Conservation (phyloP, 1,284 basidiomycete genomes). For the Cryptococcus deneoformans region DNA sequence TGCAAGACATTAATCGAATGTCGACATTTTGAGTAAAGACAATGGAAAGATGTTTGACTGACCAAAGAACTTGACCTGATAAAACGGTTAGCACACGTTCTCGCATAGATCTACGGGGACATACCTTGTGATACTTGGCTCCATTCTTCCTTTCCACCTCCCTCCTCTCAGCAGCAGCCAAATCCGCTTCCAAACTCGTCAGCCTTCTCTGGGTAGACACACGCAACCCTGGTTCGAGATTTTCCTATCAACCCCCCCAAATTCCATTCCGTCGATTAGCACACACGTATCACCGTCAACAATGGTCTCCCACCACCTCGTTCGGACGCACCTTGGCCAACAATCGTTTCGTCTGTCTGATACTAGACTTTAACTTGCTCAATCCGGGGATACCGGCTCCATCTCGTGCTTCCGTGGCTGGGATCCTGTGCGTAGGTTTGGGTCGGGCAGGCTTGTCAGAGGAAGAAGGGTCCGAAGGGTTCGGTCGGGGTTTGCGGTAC, state of each 20-base stretch:
- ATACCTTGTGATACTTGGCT: slow-evolving; percentile 68
- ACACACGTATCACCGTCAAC: neutral
- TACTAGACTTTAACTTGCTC: slow-evolving; percentile 67
- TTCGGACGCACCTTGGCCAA: slow-evolving; percentile 63
- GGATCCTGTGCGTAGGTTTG: slow-evolving; percentile 15
- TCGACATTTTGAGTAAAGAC: slow-evolving; percentile 14
- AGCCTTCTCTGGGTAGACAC: slow-evolving; percentile 72
- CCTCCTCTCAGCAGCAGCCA: slow-evolving; percentile 59
- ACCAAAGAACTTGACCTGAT: slow-evolving; percentile 69
- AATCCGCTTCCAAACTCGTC: slow-evolving; percentile 69
- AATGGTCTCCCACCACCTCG: neutral
- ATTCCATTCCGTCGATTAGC: neutral
- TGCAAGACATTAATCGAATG: slow-evolving; percentile 31
- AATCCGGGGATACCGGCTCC: slow-evolving; percentile 40
- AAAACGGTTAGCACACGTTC: neutral
- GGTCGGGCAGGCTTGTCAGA: slow-evolving; percentile 6
- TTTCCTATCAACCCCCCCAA: slow-evolving; percentile 56
- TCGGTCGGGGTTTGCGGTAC: slow-evolving; percentile 9
- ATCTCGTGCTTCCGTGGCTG: slow-evolving; percentile 28
- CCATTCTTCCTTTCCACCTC: slow-evolving; percentile 70
- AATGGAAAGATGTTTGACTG: slow-evolving; percentile 49
- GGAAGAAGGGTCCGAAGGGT: neutral
- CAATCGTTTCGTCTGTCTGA: slow-evolving; percentile 73
- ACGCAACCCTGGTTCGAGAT: slow-evolving; percentile 69
- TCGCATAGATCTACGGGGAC: neutral